Evolutionary conservation across 257 asterid species (phyloP).

Genomic region (Nicotiana obtusifolia): DNA sequence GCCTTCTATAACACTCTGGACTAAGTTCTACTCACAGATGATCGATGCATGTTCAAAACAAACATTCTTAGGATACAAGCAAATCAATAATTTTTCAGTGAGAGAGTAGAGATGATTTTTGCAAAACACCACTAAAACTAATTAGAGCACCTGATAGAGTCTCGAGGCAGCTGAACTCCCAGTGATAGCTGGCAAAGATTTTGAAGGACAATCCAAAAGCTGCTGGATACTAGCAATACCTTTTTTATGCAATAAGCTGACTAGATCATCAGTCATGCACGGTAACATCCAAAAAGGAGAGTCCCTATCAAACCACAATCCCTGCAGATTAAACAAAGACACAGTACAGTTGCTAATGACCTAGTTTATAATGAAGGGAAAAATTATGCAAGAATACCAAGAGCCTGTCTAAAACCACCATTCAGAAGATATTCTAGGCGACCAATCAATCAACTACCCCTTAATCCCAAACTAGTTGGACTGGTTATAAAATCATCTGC

Average conservation of each 20-base stretch:
- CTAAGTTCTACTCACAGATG: neutral
- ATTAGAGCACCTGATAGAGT: conserved; percentile 63
- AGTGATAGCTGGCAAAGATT: conserved; percentile 37
- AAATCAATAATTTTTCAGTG: neutral
- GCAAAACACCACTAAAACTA: conserved; percentile 2
- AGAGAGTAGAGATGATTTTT: neutral
- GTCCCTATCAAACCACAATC: conserved; percentile 60
- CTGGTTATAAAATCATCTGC: neutral
- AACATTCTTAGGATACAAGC: conserved; percentile 3
- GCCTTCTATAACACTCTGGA: neutral
- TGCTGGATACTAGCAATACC: conserved; percentile 62
- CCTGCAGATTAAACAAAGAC: conserved; percentile 43
- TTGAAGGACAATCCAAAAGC: conserved; percentile 49
- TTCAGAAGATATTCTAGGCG: neutral
- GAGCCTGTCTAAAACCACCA: neutral
- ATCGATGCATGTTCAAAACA: neutral
- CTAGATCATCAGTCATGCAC: conserved; percentile 73
- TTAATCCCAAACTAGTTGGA: neutral
- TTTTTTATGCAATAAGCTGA: conserved; percentile 47
- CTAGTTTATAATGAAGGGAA: neutral
- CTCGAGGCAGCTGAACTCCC: conserved; percentile 43
- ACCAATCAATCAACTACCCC: neutral
- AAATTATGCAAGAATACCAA: neutral
- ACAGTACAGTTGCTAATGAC: conserved; percentile 4
- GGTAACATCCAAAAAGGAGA: conserved; percentile 89